Conservation (phyloP, 164 flowering plant genomes). For the Aristolochia fimbriata region DNA sequence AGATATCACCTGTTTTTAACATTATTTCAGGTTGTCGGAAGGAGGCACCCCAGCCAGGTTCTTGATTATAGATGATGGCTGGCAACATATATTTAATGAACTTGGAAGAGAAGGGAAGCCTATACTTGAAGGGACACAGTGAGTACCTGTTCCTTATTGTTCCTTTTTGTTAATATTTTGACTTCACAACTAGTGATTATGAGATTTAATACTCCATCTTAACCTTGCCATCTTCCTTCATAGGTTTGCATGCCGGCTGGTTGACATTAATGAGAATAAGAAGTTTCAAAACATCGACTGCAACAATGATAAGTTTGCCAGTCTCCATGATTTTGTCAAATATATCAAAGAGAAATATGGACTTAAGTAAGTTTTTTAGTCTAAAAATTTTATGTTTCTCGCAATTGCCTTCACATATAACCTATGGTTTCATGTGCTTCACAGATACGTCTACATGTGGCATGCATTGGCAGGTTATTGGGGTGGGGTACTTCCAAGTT, state of each 20-base stretch:
- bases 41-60: conserved; percentile 66
- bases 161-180: too few species aligned
- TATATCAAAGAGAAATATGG: conserved; percentile 45
- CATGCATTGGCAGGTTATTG: conserved; percentile 76
- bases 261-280: conserved; percentile 52
- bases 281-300: conserved; percentile 36
- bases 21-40: conserved; percentile 26
- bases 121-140: conserved; percentile 44
- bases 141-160: conserved; percentile 12
- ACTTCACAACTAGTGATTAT: not conserved
- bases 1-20: too few species aligned
- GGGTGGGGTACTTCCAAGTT: conserved; percentile 74
- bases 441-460: conserved; percentile 72
- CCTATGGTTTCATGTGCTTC: conserved; percentile 1
- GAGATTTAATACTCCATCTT: not conserved
- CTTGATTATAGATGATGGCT: conserved; percentile 74
- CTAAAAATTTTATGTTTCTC: not conserved
- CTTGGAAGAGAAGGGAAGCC: conserved; percentile 41
- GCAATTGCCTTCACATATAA: not conserved
- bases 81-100: conserved; percentile 61
- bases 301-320: conserved; percentile 11
- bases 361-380: conserved; percentile 32
- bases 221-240: not conserved
- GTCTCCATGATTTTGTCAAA: conserved; percentile 37
- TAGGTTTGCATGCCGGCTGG: conserved; percentile 60